Evolutionary conservation across 202 grass and related monocot genomes (phyloP), one percentile per base, ranked within the genome.

Genomic region (Musa balbisiana): DNA sequence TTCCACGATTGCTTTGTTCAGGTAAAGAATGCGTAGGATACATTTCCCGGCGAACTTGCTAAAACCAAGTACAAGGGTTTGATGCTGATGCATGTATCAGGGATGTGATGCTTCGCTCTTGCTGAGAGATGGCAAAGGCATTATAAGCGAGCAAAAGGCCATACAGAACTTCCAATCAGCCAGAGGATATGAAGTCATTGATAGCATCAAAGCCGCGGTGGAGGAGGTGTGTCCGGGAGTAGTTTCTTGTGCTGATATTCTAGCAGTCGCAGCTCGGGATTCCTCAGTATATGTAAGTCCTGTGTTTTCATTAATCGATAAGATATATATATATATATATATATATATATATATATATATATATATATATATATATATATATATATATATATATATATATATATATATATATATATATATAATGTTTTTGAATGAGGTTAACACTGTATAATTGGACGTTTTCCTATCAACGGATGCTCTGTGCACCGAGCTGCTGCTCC

Each of bases 61-160:
- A 64, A 5, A 23, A 8, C 10, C 10, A 23, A 43, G 33, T 43
- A 6, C 33, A 6, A 43, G 33, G 33, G 33, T 43, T 43, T 43
- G 33, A 43, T 43, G 33, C 22, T 15, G 13, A 64, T 26, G 2
- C 3, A 23, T 64, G n/a, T 9, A 64, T n/a, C 19, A 64, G 62
- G 62, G 62, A 23, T 64, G 62, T 10, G 88, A 90, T 76, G 88
- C 81, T 9, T 90, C 88, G 9, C 82, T 90, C 71, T 69, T 90
- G 76, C 84, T 90, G 13, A 85, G 84, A 63, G 82, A 76, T 77
- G 68, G 79, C 55, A 6, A 62, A 8, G 64, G 54, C 10, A 29
- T 86, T 72, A 82, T 71, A 11, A 69, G 88, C 62, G 88, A 90
- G 82, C 86, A 90, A 81, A 87, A 51, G 8, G 84, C 88, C 21